Evolutionary conservation across 352 stramenopile species (phyloP).

Genomic region (Blastocystis sp.): DNA sequence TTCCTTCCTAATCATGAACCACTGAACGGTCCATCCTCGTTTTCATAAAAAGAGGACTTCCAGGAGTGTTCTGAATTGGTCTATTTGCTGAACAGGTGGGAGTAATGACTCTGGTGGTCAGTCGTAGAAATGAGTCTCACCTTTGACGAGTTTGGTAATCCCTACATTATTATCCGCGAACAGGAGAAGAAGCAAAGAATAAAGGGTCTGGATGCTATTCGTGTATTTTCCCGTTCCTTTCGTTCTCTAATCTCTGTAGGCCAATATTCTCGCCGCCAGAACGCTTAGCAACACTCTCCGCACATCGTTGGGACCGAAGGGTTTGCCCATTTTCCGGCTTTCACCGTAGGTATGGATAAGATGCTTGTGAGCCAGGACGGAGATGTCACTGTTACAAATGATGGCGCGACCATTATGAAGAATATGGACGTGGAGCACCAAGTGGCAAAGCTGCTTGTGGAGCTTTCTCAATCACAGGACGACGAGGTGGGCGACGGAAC

Average conservation of each 20-base stretch:
- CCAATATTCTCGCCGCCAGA: slow-evolving; percentile 95
- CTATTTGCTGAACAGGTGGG: not conserved
- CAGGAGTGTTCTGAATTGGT: not conserved
- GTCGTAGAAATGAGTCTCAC: slow-evolving; percentile 72
- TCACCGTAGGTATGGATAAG: slow-evolving; percentile 90
- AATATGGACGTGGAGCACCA: slow-evolving; percentile 98
- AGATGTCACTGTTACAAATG: slow-evolving; percentile 99
- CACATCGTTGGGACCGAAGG: slow-evolving; percentile 93
- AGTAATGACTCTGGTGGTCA: not conserved
- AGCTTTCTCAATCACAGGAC: slow-evolving; percentile 96
- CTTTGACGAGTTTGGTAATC: slow-evolving; percentile 95
- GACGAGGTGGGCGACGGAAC: slow-evolving; percentile 99
- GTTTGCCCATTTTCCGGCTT: slow-evolving; percentile 63
- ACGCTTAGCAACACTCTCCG: slow-evolving; percentile 92
- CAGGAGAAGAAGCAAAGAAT: slow-evolving; percentile 95
- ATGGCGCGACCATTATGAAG: slow-evolving; percentile 97
- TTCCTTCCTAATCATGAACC: not conserved
- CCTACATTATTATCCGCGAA: slow-evolving; percentile 99
- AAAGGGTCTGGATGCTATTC: slow-evolving; percentile 95
- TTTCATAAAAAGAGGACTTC: not conserved
- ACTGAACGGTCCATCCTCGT: not conserved
- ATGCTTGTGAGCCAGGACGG: slow-evolving; percentile 98
- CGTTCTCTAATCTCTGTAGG: slow-evolving; percentile 75
- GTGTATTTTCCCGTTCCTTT: slow-evolving; percentile 75
- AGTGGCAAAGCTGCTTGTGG: slow-evolving; percentile 94